These are phyloP conservation scores for Naganishia albida DNA, from an alignment of 1,284 basidiomycete genomes.

Conservation along the genomic window DNA sequence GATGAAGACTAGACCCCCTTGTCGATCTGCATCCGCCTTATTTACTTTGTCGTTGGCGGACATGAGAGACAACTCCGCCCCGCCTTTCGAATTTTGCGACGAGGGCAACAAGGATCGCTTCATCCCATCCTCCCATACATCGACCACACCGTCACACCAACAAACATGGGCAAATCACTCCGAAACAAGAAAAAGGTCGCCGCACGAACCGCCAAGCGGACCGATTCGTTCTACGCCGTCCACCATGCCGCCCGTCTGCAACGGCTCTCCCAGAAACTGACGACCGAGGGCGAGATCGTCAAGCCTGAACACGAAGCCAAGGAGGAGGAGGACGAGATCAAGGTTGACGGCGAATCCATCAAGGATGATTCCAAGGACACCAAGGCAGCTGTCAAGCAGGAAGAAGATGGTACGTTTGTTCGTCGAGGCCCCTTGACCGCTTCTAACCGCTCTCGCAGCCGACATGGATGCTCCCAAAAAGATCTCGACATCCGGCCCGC, in stretches of 20 bases:
- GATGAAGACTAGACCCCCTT: not conserved
- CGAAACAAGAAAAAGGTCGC: constrained; percentile 85
- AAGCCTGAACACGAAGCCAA: constrained; percentile 60
- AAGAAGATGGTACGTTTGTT: constrained; percentile 32
- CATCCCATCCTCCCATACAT: not conserved
- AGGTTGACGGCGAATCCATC: constrained; percentile 53
- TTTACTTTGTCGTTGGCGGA: constrained; percentile 7
- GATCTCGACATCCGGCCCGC: constrained; percentile 52
- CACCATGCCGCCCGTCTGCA: constrained; percentile 79
- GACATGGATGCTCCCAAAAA: constrained; percentile 41
- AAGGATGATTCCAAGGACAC: constrained; percentile 57
- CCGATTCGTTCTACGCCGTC: constrained; percentile 77
- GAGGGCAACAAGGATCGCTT: not conserved
- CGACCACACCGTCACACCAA: not conserved
- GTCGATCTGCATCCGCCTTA: not conserved
- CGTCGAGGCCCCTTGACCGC: not conserved
- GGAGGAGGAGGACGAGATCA: constrained; percentile 78
- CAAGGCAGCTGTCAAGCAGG: constrained; percentile 35
- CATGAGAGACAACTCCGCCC: not conserved
- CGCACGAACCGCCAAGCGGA: constrained; percentile 80
- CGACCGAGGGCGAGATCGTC: constrained; percentile 44
- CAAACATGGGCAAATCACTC: constrained; percentile 84
- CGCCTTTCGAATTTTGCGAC: constrained; percentile 1
- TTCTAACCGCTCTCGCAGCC: constrained; percentile 13
- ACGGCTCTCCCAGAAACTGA: constrained; percentile 67